Evolutionary conservation across 1,284 basidiomycete genomes (phyloP).

Genomic region (Sanghuangporus baumii): DNA sequence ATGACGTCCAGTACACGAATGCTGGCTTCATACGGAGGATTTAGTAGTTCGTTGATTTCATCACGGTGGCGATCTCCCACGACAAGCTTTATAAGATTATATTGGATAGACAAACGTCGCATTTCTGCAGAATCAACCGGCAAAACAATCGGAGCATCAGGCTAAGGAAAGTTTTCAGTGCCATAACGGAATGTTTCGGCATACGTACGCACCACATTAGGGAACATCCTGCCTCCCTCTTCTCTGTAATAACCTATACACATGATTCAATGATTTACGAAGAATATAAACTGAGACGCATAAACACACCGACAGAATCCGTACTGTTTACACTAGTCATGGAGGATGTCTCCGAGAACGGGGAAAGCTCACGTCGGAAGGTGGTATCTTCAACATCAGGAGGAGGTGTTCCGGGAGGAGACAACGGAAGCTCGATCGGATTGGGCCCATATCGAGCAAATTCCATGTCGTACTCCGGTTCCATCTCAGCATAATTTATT

Average conservation of each 20-base stretch:
- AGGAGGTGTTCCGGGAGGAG: conserved; percentile 14
- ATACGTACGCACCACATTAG: conserved; percentile 6
- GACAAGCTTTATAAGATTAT: conserved; percentile 13
- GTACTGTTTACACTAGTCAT: conserved; percentile 17
- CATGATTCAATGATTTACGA: background rate
- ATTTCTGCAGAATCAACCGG: conserved; percentile 17
- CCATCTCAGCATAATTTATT: conserved; percentile 13
- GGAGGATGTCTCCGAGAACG: conserved; percentile 15
- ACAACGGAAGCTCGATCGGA: conserved; percentile 16
- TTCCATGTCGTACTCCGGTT: conserved; percentile 19
- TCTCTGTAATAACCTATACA: conserved; percentile 15
- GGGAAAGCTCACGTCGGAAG: conserved; percentile 10
- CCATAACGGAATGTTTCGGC: no score
- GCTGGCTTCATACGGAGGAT: conserved; percentile 12
- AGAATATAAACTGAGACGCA: background rate
- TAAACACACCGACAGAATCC: conserved; percentile 13
- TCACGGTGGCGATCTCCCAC: conserved; percentile 2
- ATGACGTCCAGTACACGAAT: conserved; percentile 16
- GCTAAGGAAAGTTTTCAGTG: background rate
- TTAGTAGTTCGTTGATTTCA: conserved; percentile 15
- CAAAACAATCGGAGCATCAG: conserved; percentile 12
- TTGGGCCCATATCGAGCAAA: conserved; percentile 15
- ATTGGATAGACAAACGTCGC: conserved; percentile 10
- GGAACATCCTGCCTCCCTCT: conserved; percentile 17
- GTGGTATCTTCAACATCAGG: background rate